phyloP scores from a whole-genome alignment of 2,329 filamentous ascomycete species.

The Fusarium torulosum region DNA sequence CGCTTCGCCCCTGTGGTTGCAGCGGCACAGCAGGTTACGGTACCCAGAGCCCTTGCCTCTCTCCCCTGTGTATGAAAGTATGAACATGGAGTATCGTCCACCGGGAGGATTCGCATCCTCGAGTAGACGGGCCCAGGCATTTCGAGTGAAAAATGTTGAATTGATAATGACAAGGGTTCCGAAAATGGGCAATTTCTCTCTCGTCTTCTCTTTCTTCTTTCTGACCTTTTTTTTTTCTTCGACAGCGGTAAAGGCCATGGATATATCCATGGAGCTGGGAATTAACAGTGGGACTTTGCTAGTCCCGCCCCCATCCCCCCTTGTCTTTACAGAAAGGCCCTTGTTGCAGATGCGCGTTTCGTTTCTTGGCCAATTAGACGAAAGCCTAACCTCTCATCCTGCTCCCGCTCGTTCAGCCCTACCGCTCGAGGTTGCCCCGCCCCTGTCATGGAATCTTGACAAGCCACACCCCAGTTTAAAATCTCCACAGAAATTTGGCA shows the following conservation, averaged over 20 bases:
- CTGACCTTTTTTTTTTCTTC: neutral
- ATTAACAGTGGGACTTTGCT: constrained; percentile 9
- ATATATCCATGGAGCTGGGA: constrained; percentile 21
- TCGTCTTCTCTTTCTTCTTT: neutral
- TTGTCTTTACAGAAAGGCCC: neutral
- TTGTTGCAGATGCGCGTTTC: constrained; percentile 6
- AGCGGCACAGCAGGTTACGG: constrained; percentile 40
- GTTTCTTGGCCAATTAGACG: constrained; percentile 21
- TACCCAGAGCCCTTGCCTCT: constrained; percentile 33
- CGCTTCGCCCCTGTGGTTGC: constrained; percentile 13
- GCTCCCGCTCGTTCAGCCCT: constrained; percentile 46
- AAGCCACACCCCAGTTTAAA: constrained; percentile 20
- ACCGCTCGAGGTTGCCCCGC: constrained; percentile 21
- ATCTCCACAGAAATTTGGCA: constrained; percentile 21
- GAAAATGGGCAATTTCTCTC: neutral
- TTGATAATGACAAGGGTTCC: constrained; percentile 8
- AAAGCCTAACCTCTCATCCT: constrained; percentile 33
- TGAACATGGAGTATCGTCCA: constrained; percentile 10
- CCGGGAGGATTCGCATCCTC: constrained; percentile 31
- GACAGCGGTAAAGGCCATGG: constrained; percentile 10
- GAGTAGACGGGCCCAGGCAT: constrained; percentile 8
- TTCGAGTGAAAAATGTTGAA: neutral
- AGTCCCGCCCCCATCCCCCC: constrained; percentile 1
- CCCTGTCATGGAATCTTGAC: constrained; percentile 7
- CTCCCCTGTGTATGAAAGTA: neutral